phyloP scores from a whole-genome alignment of 257 asterid genomes.

The Solanum sitiens region DNA sequence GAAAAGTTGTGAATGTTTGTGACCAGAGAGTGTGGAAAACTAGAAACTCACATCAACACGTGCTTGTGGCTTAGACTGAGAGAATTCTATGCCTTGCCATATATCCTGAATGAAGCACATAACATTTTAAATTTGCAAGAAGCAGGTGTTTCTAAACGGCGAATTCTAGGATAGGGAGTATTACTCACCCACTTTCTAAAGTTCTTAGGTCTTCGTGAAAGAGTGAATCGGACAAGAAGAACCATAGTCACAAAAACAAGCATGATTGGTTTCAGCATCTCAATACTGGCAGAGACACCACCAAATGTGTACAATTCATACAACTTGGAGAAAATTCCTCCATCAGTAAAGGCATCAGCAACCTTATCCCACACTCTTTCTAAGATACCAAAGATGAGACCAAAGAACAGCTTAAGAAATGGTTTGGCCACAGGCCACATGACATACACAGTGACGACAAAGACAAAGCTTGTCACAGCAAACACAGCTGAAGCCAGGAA shows the following conservation, averaged over 20 bases:
- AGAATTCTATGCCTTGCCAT: constrained; percentile 99
- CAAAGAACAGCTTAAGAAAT: constrained; percentile 52
- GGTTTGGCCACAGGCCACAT: constrained; percentile 85
- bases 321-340: constrained; percentile 55
- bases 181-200: constrained; percentile 83
- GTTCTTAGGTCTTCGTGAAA: constrained; percentile 91
- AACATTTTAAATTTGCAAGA: background rate
- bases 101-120: constrained; percentile 63
- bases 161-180: constrained; percentile 1
- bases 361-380: constrained; percentile 65
- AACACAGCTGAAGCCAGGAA: constrained; percentile 88
- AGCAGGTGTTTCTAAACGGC: background rate
- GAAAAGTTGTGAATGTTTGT: background rate
- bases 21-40: constrained; percentile 1
- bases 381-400: constrained; percentile 44
- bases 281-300: constrained; percentile 71
- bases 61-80: constrained; percentile 97
- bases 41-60: constrained; percentile 87
- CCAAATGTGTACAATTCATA: constrained; percentile 61
- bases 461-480: constrained; percentile 67
- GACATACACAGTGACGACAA: constrained; percentile 44
- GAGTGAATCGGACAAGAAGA: constrained; percentile 84
- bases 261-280: constrained; percentile 65
- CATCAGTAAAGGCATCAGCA: constrained; percentile 54
- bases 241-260: constrained; percentile 74